phyloP scores from a whole-genome alignment of 148 eudicot species.

The Spergularia bocconei region DNA sequence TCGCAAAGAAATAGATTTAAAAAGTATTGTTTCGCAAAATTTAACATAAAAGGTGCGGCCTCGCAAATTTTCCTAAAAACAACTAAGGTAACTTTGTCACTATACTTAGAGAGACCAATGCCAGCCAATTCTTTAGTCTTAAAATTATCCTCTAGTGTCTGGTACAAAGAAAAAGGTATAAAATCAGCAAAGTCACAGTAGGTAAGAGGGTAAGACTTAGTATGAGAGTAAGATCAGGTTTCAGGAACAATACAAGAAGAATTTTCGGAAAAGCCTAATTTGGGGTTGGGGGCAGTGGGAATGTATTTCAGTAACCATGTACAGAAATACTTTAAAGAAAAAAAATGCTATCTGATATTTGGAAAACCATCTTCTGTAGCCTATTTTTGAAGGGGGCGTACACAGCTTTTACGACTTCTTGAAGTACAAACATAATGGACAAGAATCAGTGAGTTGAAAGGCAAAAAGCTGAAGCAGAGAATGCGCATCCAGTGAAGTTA shows the following conservation, averaged over 20 bases:
- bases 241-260: background rate
- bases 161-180: too few relatives aligned
- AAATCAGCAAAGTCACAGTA: too few relatives aligned
- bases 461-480: background rate
- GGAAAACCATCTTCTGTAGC: conserved; percentile 1
- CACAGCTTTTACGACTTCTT: background rate
- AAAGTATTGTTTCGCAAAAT: too few relatives aligned
- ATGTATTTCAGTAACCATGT: background rate
- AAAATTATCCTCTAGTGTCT: too few relatives aligned
- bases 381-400: background rate
- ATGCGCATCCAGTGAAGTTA: background rate
- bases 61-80: too few relatives aligned
- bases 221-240: background rate
- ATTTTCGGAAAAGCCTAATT: background rate
- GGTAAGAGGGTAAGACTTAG: background rate
- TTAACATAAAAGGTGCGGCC: too few relatives aligned
- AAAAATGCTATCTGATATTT: conserved; percentile 3
- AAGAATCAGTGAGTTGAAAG: conserved; percentile 6
- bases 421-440: background rate
- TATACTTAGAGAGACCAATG: too few relatives aligned
- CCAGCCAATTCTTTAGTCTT: too few relatives aligned
- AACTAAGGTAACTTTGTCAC: too few relatives aligned
- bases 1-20: too few relatives aligned
- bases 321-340: conserved; percentile 5
- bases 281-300: background rate